Conservation (phyloP, 768 basidiomycete species). For the Cubamyces lactineus region DNA sequence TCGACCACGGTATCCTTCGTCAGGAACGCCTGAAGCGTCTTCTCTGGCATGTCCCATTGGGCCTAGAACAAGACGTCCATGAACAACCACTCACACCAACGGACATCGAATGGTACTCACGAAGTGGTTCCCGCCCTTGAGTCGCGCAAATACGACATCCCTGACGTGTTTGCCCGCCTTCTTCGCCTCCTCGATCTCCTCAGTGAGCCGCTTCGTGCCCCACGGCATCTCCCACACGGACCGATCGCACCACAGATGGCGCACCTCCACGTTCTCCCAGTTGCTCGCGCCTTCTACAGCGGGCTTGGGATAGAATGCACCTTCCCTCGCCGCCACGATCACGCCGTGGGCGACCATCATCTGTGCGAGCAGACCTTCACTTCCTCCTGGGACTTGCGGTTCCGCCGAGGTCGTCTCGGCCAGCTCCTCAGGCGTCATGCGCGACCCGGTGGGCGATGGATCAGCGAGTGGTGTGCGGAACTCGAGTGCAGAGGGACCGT, state of each 20-base stretch:
- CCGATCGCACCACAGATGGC: constrained; percentile 1
- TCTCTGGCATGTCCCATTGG: constrained; percentile 9
- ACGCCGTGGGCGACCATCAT: background rate
- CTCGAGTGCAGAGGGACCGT: constrained; percentile 1
- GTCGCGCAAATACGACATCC: constrained; percentile 4
- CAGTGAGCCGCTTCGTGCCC: background rate
- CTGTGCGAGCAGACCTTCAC: constrained; percentile 5
- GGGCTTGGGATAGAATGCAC: background rate
- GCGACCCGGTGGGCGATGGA: constrained; percentile 5
- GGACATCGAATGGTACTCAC: background rate
- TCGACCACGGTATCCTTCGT: background rate
- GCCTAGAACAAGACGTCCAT: background rate
- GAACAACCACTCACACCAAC: background rate
- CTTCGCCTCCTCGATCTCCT: constrained; percentile 14
- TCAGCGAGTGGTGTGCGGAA: background rate
- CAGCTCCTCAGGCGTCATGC: constrained; percentile 9
- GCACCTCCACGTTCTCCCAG: constrained; percentile 3
- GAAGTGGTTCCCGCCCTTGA: constrained; percentile 18
- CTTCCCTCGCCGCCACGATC: background rate
- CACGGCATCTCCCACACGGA: constrained; percentile 17
- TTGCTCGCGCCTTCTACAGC: background rate
- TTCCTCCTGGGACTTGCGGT: background rate
- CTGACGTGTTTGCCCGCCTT: background rate
- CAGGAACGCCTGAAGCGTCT: constrained; percentile 2
- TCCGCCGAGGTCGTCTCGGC: background rate